These are phyloP conservation scores for Pythium coloratum DNA, from an alignment of 352 stramenopile species.

Conservation along the genomic window DNA sequence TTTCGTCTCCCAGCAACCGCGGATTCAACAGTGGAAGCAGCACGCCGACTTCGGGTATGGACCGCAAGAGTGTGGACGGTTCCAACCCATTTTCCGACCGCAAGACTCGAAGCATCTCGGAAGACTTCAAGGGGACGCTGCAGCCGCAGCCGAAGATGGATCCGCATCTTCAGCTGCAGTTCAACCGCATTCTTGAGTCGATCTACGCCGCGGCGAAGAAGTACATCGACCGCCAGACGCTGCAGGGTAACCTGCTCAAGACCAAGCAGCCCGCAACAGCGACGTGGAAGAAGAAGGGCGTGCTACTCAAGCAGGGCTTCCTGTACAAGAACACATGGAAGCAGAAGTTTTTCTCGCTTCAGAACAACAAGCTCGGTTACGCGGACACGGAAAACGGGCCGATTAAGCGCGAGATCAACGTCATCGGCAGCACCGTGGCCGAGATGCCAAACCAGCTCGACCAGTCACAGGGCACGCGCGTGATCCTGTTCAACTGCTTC, in stretches of 20 bases:
- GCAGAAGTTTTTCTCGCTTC: constrained; percentile 82
- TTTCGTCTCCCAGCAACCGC: constrained; percentile 72
- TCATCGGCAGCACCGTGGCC: constrained; percentile 76
- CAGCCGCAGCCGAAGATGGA: constrained; percentile 83
- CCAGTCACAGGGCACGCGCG: constrained; percentile 80
- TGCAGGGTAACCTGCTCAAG: constrained; percentile 59
- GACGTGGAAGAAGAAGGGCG: constrained; percentile 90
- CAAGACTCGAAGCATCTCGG: constrained; percentile 76
- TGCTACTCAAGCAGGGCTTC: constrained; percentile 86
- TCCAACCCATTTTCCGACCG: constrained; percentile 45
- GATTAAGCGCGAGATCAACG: constrained; percentile 88
- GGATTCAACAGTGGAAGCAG: constrained; percentile 60
- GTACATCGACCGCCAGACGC: constrained; percentile 78
- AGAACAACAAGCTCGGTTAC: constrained; percentile 89
- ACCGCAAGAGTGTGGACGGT: constrained; percentile 58
- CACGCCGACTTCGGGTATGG: constrained; percentile 54
- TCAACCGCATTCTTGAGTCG: constrained; percentile 81
- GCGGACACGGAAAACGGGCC: constrained; percentile 73
- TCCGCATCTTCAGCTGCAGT: constrained; percentile 77
- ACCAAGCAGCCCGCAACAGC: constrained; percentile 64
- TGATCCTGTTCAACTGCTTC: constrained; percentile 88
- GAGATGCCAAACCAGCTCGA: constrained; percentile 89
- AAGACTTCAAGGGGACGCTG: constrained; percentile 71
- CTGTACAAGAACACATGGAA: constrained; percentile 92
- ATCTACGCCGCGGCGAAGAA: constrained; percentile 84